Evolutionary conservation across 2,329 filamentous ascomycete genomes (phyloP), one percentile per base, ranked within the genome.

Genomic region (Talaromyces sp.): DNA sequence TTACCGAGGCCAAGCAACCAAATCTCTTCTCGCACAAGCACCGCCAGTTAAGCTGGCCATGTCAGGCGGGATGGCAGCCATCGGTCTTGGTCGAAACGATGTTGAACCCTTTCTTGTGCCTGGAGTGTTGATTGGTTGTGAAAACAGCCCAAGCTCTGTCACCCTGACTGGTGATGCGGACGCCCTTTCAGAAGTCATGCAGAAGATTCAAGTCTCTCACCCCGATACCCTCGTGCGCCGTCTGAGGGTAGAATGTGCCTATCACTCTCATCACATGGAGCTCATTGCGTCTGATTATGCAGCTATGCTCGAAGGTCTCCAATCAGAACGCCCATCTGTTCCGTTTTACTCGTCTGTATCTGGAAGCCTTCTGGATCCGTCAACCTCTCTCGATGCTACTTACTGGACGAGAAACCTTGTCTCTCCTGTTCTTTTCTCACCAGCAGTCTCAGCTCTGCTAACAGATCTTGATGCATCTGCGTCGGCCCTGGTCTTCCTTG

Each of bases 251-350:
- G 56, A 58, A 2, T 59, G 64, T 2, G 72, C 73, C 3, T 75
- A 73, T 56, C 73, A 75, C 45, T 73, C 71, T n/a, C 35, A 41
- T n/a, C 73, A 77, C 46, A 74, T 78, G 75, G 54, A 64, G 4
- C 70, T 69, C 41, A 64, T 67, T 7, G 62, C 52, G 2, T 61
- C 65, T 1, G 75, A 76, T 52, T 39, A 59, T 7, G 45, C 56
- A 19, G 22, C 57, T 22, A 2, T 63, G 28, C 62, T 61, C 1
- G 15, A 25, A n/a, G n/a, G 35, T 19, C 8, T 48, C 28, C 15
- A 46, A n/a, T 17, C 28, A 8, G n/a, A 28, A 19, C n/a, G 36
- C 3, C 48, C 48, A 2, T 31, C 5, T 5, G 10, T 48, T 19
- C 25, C 31, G 3, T 56, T 56, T 31, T 45, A 22, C 40, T 67